A percentile compares a stretch with the other conserved stretches of the same genome.
These are phyloP conservation scores for Gentiana straminea DNA, from an alignment of 257 asterid species.

Conservation along the genomic window DNA sequence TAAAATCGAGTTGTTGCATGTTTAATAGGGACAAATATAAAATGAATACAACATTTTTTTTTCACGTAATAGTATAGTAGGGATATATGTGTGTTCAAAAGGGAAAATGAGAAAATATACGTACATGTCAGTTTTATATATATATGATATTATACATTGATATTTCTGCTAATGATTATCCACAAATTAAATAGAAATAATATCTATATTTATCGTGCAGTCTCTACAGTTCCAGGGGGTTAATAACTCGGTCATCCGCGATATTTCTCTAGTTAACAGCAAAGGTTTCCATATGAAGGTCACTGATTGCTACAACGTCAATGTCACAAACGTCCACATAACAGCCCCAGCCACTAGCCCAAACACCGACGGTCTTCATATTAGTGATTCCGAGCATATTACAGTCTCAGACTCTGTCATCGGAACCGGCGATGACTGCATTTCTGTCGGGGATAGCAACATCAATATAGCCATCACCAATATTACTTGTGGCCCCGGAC, in stretches of 20 bases:
- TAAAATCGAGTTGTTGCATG: background rate
- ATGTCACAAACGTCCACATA: background rate
- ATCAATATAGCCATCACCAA: conserved; percentile 16
- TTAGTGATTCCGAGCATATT: conserved; percentile 5
- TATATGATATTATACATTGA: too few relatives aligned
- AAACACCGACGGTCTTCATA: conserved; percentile 15
- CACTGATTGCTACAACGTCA: background rate
- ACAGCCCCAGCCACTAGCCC: conserved; percentile 12
- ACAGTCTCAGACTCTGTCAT: conserved; percentile 4
- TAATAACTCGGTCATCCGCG: conserved; percentile 1
- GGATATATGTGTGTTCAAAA: too few relatives aligned
- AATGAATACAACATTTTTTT: background rate
- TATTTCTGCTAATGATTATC: too few relatives aligned
- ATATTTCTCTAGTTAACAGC: conserved; percentile 1
- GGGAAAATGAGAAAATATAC: too few relatives aligned
- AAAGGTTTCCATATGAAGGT: conserved; percentile 13
- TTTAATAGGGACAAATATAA: too few relatives aligned
- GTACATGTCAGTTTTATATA: too few relatives aligned
- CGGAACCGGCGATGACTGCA: conserved; percentile 42
- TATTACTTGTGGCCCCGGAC: conserved; percentile 51
- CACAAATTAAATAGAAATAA: too few relatives aligned
- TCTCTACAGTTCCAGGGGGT: conserved; percentile 3
- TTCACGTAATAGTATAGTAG: too few relatives aligned
- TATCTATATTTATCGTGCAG: background rate
- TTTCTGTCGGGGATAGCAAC: conserved; percentile 44